Percentiles rank a stretch among this genome's conserved stretches.
These are phyloP conservation scores for Ceratobasidium sp. DNA, from an alignment of 1,284 basidiomycete genomes.

Conservation along the genomic window DNA sequence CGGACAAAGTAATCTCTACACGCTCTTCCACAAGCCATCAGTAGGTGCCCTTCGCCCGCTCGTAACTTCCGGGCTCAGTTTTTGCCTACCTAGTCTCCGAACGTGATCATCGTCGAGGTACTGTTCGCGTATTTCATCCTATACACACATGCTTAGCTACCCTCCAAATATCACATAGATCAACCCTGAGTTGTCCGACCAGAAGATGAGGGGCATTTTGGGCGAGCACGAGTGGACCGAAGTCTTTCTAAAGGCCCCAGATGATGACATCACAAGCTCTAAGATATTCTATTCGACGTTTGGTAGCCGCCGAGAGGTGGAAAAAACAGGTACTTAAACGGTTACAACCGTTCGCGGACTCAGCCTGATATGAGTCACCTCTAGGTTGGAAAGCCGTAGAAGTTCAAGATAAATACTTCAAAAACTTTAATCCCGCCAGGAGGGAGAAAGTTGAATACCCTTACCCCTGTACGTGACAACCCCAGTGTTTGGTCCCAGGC, in stretches of 20 bases:
- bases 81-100: constrained; percentile 12
- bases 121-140: background rate
- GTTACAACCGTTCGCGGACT: background rate
- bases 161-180: background rate
- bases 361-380: background rate
- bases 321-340: constrained; percentile 28
- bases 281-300: constrained; percentile 29
- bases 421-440: constrained; percentile 21
- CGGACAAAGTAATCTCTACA: constrained; percentile 21
- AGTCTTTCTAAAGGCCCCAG: background rate
- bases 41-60: background rate
- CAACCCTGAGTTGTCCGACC: constrained; percentile 1
- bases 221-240: constrained; percentile 29
- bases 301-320: constrained; percentile 26
- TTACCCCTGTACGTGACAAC: constrained; percentile 18
- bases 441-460: constrained; percentile 1
- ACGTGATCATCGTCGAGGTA: constrained; percentile 37
- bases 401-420: constrained; percentile 23
- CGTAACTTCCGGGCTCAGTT: background rate
- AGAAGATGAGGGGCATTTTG: constrained; percentile 27
- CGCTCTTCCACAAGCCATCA: constrained; percentile 27
- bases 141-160: background rate
- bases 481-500: too few relatives aligned
- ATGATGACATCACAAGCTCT: constrained; percentile 10
- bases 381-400: constrained; percentile 26